phyloP scores from a whole-genome alignment of 352 stramenopile genomes.

The Globisporangium ultimum region DNA sequence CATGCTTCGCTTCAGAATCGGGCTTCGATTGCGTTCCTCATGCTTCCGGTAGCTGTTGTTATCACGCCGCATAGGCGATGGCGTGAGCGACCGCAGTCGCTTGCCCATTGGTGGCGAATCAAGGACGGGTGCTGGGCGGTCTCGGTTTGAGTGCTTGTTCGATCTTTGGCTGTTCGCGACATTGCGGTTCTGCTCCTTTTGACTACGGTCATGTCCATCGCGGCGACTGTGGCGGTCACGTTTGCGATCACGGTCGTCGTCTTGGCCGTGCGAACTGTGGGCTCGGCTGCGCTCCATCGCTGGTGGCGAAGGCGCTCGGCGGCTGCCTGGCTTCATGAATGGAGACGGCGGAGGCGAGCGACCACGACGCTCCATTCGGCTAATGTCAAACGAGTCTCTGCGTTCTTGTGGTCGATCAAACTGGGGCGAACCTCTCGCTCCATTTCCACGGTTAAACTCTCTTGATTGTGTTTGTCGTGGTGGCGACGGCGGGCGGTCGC shows the following conservation, averaged over 20 bases:
- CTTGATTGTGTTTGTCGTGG: constrained; percentile 3
- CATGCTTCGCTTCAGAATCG: constrained; percentile 6
- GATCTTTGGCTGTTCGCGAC: constrained; percentile 23
- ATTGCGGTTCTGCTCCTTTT: constrained; percentile 32
- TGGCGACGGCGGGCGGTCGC: constrained; percentile 5
- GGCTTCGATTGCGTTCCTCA: constrained; percentile 5
- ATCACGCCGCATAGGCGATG: constrained; percentile 33
- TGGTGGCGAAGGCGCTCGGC: neutral
- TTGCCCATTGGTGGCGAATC: constrained; percentile 10
- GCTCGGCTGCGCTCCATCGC: constrained; percentile 4
- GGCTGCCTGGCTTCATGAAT: constrained; percentile 14
- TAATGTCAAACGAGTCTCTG: constrained; percentile 4
- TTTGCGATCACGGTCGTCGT: constrained; percentile 1
- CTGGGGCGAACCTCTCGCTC: neutral
- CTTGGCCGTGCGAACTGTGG: constrained; percentile 5
- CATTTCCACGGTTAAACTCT: constrained; percentile 5
- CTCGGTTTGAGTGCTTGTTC: constrained; percentile 13
- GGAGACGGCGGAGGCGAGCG: constrained; percentile 30
- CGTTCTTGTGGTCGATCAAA: constrained; percentile 8
- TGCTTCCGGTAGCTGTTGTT: constrained; percentile 6
- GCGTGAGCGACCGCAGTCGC: constrained; percentile 28
- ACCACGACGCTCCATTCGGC: constrained; percentile 3
- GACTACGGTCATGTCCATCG: constrained; percentile 9
- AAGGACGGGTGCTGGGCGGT: neutral
- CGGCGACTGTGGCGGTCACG: constrained; percentile 4